These are phyloP conservation scores for Candida coquimbonensis DNA, from an alignment of 805 yeast species.

Conservation along the genomic window DNA sequence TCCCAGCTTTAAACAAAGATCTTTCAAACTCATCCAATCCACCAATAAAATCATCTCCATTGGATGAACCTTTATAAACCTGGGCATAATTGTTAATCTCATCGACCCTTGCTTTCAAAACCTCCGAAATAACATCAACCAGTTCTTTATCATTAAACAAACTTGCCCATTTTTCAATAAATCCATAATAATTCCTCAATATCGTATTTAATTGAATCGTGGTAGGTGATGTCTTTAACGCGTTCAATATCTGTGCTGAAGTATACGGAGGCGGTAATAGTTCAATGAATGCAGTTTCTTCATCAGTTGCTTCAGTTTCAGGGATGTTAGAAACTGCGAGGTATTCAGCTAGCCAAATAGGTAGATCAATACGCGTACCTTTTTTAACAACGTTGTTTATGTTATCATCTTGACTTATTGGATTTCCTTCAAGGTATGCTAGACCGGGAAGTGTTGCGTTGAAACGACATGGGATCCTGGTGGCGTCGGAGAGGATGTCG, in stretches of 20 bases:
- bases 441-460: slow-evolving; percentile 74
- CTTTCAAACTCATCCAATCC: slow-evolving; percentile 71
- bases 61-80: slow-evolving; percentile 16
- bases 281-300: slow-evolving; percentile 47
- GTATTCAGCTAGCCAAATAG: slow-evolving; percentile 82
- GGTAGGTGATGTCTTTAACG: slow-evolving; percentile 67
- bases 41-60: slow-evolving; percentile 4
- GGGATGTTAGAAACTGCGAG: slow-evolving; percentile 45
- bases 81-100: slow-evolving; percentile 66
- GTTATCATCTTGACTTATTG: slow-evolving; percentile 26
- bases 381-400: slow-evolving; percentile 1
- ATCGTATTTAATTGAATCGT: slow-evolving; percentile 62
- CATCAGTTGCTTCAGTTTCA: slow-evolving; percentile 7
- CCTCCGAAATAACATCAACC: slow-evolving; percentile 38
- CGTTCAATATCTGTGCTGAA: slow-evolving; percentile 60
- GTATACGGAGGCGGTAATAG: slow-evolving; percentile 69
- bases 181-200: slow-evolving; percentile 57
- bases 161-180: slow-evolving; percentile 72
- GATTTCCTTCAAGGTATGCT: slow-evolving; percentile 80
- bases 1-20: slow-evolving; percentile 44
- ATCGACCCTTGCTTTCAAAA: slow-evolving; percentile 60
- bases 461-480: slow-evolving; percentile 73
- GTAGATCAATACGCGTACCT: slow-evolving; percentile 47
- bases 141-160: slow-evolving; percentile 63
- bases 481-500: slow-evolving; percentile 60